Evolutionary conservation across 176 grass and related monocot species (phyloP), one percentile per base, ranked within the genome.

Genomic region (Rhynchospora breviuscula): DNA sequence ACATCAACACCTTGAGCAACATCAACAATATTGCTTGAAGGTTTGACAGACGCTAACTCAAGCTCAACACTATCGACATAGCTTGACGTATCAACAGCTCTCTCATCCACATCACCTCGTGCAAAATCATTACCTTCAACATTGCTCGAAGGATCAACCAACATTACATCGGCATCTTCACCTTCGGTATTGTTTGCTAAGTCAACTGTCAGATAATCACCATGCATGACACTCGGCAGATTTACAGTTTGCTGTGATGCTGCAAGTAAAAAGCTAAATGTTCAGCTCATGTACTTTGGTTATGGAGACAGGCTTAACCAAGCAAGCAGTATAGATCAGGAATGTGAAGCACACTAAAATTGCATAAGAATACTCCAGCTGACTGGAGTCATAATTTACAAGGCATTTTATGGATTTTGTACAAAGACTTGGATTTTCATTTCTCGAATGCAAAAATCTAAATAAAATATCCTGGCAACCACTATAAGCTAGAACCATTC

Each of bases 131-230:
- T 31, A 51, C 46, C 62, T 66, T 64, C 58, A 66, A 66, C 80
- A 82, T 63, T 52, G 80, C 48, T 82, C 35, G 18, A 25, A 13
- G 44, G 80, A 66, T 53, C 62, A 35, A 82, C 48, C 45, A 35
- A n/a, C 45, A 67, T 82, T 47, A 31, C 80, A 82, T 82, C 45
- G 10, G 45, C 61, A 66, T 82, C 62, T 25, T 26, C 2, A 11
- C 80, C 80, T 33, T 49, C 9, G 22, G 7, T 7, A 49, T 57
- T 78, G 10, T 14, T 78, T 8, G 51, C 17, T 35, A 57, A 15
- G 56, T 31, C 68, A 72, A 47, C 43, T n/a, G 33, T 69, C 18
- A 7, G 40, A 22, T 48, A 40, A 72, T 47, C 13, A 78, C 25
- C 49, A 33, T 78, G 51, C 14, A 22, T 8, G 23, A 78, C 25